These are phyloP conservation scores for Actinomucor elegans DNA, from an alignment of 371 early-diverging fungal genomes.

Conservation along the genomic window DNA sequence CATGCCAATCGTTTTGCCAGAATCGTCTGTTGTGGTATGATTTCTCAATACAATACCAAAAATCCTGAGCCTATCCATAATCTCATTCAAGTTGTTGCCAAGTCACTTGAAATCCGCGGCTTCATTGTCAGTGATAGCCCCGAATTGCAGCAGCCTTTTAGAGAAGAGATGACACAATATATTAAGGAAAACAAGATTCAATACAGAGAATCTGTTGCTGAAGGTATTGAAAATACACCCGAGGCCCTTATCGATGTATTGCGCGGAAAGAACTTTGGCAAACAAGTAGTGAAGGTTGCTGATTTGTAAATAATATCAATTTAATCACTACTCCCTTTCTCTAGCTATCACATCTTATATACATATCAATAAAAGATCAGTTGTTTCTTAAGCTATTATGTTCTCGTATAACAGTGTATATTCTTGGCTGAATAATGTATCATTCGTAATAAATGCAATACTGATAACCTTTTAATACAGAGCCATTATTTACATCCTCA, in stretches of 20 bases:
- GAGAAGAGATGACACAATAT: constrained; percentile 61
- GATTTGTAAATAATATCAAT: constrained; percentile 28
- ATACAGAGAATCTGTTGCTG: constrained; percentile 61
- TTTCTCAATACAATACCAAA: constrained; percentile 66
- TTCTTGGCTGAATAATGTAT: too few relatives aligned
- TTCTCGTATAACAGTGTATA: too few relatives aligned
- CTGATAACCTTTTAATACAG: too few relatives aligned
- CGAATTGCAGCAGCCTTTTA: constrained; percentile 55
- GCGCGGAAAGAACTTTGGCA: constrained; percentile 84
- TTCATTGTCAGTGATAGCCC: constrained; percentile 62
- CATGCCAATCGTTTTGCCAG: constrained; percentile 57
- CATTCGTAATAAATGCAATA: too few relatives aligned
- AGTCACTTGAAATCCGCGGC: constrained; percentile 64
- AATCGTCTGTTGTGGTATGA: constrained; percentile 65
- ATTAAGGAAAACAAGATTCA: constrained; percentile 68
- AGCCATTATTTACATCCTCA: too few relatives aligned
- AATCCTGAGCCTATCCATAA: constrained; percentile 33
- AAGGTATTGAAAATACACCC: constrained; percentile 85
- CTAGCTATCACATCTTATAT: too few relatives aligned
- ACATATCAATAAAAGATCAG: too few relatives aligned
- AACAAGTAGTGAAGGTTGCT: constrained; percentile 76
- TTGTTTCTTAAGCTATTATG: too few relatives aligned
- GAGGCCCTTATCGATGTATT: constrained; percentile 74
- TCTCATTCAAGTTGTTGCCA: constrained; percentile 33
- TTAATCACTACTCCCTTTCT: too few relatives aligned